Evolutionary conservation across 345 rosid species (phyloP).

Genomic region (Eucalyptus erythrocorys): DNA sequence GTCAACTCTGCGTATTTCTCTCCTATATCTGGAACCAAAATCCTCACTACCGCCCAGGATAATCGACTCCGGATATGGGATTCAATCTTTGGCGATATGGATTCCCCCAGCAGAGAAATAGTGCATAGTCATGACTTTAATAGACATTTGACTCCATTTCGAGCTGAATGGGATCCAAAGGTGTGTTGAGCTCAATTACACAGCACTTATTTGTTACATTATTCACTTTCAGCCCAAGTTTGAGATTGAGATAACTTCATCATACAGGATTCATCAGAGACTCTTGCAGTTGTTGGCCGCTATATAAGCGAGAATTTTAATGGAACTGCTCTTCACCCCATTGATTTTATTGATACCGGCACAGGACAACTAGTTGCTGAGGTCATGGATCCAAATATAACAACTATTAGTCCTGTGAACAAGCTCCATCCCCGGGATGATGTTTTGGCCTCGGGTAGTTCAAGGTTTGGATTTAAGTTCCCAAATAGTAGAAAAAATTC

Average conservation of each 20-base stretch:
- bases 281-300: slow-evolving; percentile 83
- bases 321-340: slow-evolving; percentile 87
- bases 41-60: slow-evolving; percentile 87
- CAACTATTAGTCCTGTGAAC: slow-evolving; percentile 91
- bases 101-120: slow-evolving; percentile 85
- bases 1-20: slow-evolving; percentile 98
- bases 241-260: neutral
- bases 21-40: slow-evolving; percentile 74
- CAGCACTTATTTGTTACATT: neutral
- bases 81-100: slow-evolving; percentile 74
- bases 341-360: slow-evolving; percentile 79
- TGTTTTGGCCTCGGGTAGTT: slow-evolving; percentile 90
- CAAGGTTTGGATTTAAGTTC: slow-evolving; percentile 38
- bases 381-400: slow-evolving; percentile 89
- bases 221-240: neutral
- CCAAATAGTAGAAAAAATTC: neutral
- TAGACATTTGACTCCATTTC: slow-evolving; percentile 84
- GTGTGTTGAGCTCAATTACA: slow-evolving; percentile 5
- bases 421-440: slow-evolving; percentile 92
- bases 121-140: slow-evolving; percentile 98
- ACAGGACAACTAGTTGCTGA: slow-evolving; percentile 88
- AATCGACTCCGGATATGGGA: slow-evolving; percentile 91
- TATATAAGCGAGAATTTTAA: slow-evolving; percentile 89
- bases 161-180: slow-evolving; percentile 99
- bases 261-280: slow-evolving; percentile 78